Conservation (phyloP, 2,329 filamentous ascomycete species). For the Sphaerulina populicola region DNA sequence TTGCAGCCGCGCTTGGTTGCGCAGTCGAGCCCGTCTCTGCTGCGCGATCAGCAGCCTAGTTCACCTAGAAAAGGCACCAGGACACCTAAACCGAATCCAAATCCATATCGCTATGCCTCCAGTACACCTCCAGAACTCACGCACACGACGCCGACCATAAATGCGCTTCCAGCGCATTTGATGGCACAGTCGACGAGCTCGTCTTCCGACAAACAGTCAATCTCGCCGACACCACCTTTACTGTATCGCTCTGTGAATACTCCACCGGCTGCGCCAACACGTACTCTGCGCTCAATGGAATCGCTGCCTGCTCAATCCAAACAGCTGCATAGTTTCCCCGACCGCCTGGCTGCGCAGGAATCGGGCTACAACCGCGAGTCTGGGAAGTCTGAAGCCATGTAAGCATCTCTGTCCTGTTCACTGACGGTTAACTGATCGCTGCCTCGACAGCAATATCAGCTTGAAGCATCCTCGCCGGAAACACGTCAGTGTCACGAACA, state of each 20-base stretch:
- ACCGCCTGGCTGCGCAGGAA: background rate
- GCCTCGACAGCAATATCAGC: constrained; percentile 14
- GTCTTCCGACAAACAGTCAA: constrained; percentile 18
- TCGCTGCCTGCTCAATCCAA: background rate
- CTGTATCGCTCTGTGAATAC: constrained; percentile 16
- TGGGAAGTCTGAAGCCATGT: constrained; percentile 7
- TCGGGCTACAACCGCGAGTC: background rate
- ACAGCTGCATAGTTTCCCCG: background rate
- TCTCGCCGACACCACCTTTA: constrained; percentile 24
- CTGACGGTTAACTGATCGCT: background rate
- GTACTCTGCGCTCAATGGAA: constrained; percentile 2
- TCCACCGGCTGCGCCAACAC: background rate
- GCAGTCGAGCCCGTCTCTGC: background rate
- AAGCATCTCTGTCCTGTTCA: background rate
- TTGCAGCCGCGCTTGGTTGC: background rate
- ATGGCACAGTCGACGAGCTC: constrained; percentile 6
- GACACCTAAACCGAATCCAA: constrained; percentile 10
- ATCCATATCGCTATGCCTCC: background rate
- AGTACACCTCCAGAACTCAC: background rate
- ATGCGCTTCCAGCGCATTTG: constrained; percentile 11
- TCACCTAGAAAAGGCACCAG: constrained; percentile 5
- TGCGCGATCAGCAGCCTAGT: background rate
- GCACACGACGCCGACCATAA: background rate
- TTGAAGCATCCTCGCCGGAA: constrained; percentile 30
- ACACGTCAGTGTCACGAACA: constrained; percentile 31